Percentiles rank a stretch among this genome's conserved stretches.
phyloP scores from a whole-genome alignment of 108 stramenopile species.

The Fragilaria radians region DNA sequence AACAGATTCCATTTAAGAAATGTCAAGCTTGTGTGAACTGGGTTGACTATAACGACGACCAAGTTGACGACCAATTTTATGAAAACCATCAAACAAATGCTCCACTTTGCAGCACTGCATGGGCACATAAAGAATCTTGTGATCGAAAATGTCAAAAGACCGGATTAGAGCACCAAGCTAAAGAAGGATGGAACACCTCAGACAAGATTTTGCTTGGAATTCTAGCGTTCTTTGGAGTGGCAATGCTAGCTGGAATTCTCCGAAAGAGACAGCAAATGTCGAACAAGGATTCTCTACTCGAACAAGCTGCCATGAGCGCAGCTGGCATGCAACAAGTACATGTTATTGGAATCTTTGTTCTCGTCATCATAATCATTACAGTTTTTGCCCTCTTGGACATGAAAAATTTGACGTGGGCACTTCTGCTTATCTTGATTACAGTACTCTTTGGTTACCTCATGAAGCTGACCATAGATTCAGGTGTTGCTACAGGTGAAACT shows the following conservation, averaged over 20 bases:
- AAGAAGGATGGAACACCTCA: conserved; percentile 67
- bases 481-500: conserved; percentile 56
- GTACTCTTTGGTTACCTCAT: conserved; percentile 78
- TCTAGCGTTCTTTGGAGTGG: conserved; percentile 60
- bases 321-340: conserved; percentile 76
- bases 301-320: conserved; percentile 77
- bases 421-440: conserved; percentile 64
- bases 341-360: conserved; percentile 61
- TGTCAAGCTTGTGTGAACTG: conserved; percentile 80
- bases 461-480: conserved; percentile 74
- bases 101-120: conserved; percentile 69
- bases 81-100: conserved; percentile 64
- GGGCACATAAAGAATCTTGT: conserved; percentile 62
- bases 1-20: conserved; percentile 54
- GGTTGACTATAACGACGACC: conserved; percentile 68
- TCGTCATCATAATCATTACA: conserved; percentile 59
- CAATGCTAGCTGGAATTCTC: conserved; percentile 63
- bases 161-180: conserved; percentile 23
- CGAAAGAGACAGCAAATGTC: conserved; percentile 75
- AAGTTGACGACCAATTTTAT: conserved; percentile 74
- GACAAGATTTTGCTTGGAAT: conserved; percentile 72
- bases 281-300: conserved; percentile 78
- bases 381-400: conserved; percentile 65
- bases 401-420: conserved; percentile 77
- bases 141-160: conserved; percentile 43